A percentile compares a stretch with the other conserved stretches of the same genome.
These are phyloP conservation scores for Hanseniaspora jakobsenii DNA, from an alignment of 805 yeast genomes.

Conservation along the genomic window DNA sequence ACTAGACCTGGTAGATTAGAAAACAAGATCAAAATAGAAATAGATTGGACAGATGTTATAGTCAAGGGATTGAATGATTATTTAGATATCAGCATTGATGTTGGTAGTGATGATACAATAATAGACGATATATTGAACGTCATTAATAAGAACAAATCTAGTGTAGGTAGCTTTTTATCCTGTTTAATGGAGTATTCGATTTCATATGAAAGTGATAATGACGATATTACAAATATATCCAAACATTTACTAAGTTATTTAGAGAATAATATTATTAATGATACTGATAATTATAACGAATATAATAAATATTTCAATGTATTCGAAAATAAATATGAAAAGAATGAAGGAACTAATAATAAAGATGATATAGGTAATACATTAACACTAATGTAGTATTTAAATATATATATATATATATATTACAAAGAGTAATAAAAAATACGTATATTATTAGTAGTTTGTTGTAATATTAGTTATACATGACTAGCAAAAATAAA, in stretches of 20 bases:
- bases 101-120: background rate
- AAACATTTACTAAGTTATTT: background rate
- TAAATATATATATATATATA: no score
- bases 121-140: constrained; percentile 16
- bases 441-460: no score
- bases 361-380: background rate
- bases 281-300: background rate
- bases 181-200: background rate
- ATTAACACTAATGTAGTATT: no score
- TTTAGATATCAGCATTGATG: background rate
- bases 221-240: no score
- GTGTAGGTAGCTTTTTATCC: background rate
- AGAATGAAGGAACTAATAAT: background rate
- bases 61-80: constrained; percentile 19
- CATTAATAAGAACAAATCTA: constrained; percentile 7
- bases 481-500: no score
- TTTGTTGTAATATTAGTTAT: no score
- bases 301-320: background rate
- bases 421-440: no score
- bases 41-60: constrained; percentile 66
- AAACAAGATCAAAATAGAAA: constrained; percentile 77
- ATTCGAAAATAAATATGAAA: constrained; percentile 1
- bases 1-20: constrained; percentile 93
- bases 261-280: background rate
- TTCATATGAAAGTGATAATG: background rate